These are phyloP conservation scores for Aspergillus niger DNA, from an alignment of 2,329 filamentous ascomycete species.

Conservation along the genomic window DNA sequence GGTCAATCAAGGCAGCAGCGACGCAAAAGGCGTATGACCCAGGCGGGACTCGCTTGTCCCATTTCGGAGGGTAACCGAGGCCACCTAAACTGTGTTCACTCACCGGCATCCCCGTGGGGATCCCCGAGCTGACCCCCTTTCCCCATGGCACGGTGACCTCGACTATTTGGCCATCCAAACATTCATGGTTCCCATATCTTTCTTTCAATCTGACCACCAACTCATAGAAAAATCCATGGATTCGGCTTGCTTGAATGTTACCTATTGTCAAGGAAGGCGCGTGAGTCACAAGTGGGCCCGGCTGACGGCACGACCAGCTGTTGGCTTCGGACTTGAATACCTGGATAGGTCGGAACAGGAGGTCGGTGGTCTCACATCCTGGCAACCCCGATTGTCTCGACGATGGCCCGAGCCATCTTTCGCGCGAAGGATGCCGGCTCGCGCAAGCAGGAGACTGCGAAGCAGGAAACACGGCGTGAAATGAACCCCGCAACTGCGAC, in stretches of 20 bases:
- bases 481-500: neutral
- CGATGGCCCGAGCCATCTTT: neutral
- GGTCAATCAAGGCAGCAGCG: too few species aligned
- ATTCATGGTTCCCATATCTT: neutral
- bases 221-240: neutral
- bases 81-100: neutral
- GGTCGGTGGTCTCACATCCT: neutral
- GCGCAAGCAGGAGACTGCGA: neutral
- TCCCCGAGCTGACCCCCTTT: neutral
- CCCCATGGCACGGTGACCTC: neutral
- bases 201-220: neutral
- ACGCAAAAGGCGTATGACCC: too few species aligned
- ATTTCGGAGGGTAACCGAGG: too few species aligned
- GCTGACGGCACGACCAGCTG: neutral
- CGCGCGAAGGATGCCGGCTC: neutral
- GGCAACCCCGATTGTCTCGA: neutral
- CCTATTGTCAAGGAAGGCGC: neutral
- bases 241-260: neutral
- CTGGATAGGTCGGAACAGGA: neutral
- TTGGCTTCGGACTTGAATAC: neutral
- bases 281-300: neutral
- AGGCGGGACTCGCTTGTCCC: too few species aligned
- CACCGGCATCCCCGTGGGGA: neutral
- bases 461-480: neutral
- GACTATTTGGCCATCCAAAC: neutral